Evolutionary conservation across 768 basidiomycete species (phyloP).

Genomic region (Trametes punicea): DNA sequence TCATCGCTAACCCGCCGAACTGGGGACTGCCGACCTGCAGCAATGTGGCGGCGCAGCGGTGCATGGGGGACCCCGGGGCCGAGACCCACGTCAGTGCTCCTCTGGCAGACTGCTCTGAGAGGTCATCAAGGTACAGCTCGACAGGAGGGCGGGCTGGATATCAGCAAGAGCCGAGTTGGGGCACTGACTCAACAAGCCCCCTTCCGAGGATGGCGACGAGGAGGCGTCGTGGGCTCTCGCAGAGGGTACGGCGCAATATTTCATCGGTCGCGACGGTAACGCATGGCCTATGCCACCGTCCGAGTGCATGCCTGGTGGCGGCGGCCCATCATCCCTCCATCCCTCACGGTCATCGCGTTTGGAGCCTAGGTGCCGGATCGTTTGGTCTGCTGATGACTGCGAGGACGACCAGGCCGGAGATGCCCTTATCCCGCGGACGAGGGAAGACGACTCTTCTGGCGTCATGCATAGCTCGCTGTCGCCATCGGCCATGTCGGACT

Average conservation of each 20-base stretch:
- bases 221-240: background rate
- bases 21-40: background rate
- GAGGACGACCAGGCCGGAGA: background rate
- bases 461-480: no score
- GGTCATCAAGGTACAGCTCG: background rate
- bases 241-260: background rate
- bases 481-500: no score
- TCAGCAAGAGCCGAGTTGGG: background rate
- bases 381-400: background rate
- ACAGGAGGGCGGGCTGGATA: no score
- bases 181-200: background rate
- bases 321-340: background rate
- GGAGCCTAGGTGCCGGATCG: background rate
- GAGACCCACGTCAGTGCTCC: background rate
- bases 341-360: background rate
- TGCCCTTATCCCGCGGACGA: no score
- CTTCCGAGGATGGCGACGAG: background rate
- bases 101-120: background rate
- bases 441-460: no score
- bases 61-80: background rate
- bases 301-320: background rate
- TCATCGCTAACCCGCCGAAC: background rate
- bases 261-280: slow-evolving; percentile 3
- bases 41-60: background rate
- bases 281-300: background rate